Evolutionary conservation across 2,329 filamentous ascomycete genomes (phyloP), one percentile per base, ranked within the genome.

Genomic region (Calonectria pauciramosa): DNA sequence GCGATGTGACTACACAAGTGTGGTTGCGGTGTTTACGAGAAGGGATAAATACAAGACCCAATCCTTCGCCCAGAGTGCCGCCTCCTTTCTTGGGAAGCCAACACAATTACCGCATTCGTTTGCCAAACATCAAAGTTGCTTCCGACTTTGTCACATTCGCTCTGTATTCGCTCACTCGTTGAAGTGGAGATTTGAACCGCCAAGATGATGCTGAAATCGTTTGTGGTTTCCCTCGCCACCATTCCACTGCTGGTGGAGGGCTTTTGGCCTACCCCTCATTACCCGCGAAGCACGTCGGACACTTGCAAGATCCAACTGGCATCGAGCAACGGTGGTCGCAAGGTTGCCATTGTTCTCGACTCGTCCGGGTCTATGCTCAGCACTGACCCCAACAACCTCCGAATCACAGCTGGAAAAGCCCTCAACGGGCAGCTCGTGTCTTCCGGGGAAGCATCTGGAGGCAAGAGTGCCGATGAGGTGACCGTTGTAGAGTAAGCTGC

Each of bases 181-280:
- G 30, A 32, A 23, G 52, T 36, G 20, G 18, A 36, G 30, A 36
- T 36, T 34, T 26, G 28, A 59, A 20, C 30, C 20, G n/a, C 32
- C 54, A 59, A 59, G 32, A 59, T 59, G 54, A 59, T 59, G 54
- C 54, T 59, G 54, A 59, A 59, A 59, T 36, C 54, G 32, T 32
- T 59, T 20, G 30, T n/a, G 32, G 3, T 59, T 18, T 59, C 54
- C 20, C 32, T 59, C 3, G 54, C 54, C 20, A 59, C 54, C 32
- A 34, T 59, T 1, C 54, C 54, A 4, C 11, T 59, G 32, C 4
- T 32, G 28, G 54, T 59, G 30, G 54, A 59, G 20, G 54, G 32
- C 7, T 59, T 36, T 23, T 59, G 32, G 32, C 54, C 54, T 11
- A 5, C 54, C 30, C 54, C 54, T 4, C 32, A 59, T 14, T 36